Conservation (phyloP, 345 rosid genomes). For the Zanthoxylum bungeanum region DNA sequence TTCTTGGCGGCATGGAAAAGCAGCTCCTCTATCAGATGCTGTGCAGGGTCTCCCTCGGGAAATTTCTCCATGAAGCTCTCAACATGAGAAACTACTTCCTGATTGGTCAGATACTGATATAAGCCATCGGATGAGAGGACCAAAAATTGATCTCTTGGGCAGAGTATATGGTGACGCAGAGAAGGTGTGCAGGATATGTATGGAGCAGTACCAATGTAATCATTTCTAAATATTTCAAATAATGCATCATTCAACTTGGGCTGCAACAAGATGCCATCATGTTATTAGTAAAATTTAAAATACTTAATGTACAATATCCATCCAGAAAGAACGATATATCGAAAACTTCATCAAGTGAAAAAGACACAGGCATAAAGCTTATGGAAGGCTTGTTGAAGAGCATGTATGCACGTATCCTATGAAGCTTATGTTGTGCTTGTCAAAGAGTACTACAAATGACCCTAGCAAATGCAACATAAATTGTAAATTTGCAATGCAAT, state of each 20-base stretch:
- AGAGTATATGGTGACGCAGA: conserved; percentile 76
- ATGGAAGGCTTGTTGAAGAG: neutral
- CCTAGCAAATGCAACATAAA: neutral
- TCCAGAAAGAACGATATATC: conserved; percentile 1
- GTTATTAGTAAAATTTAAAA: conserved; percentile 1
- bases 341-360: neutral
- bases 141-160: conserved; percentile 82
- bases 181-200: conserved; percentile 87
- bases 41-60: conserved; percentile 98
- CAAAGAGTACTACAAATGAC: neutral
- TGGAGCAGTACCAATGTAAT: conserved; percentile 83
- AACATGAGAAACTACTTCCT: conserved; percentile 82
- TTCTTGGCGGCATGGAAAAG: conserved; percentile 92
- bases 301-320: too few species aligned
- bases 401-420: neutral
- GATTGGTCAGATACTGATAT: conserved; percentile 89
- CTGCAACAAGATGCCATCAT: conserved; percentile 43
- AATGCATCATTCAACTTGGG: conserved; percentile 76
- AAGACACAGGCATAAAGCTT: neutral
- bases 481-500: neutral
- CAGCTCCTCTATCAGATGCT: conserved; percentile 88
- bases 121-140: conserved; percentile 94
- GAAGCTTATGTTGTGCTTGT: neutral
- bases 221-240: conserved; percentile 85
- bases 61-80: conserved; percentile 85